Evolutionary conservation across 108 stramenopile genomes (phyloP), one percentile per base, ranked within the genome.

Genomic region (Tribonema minus): DNA sequence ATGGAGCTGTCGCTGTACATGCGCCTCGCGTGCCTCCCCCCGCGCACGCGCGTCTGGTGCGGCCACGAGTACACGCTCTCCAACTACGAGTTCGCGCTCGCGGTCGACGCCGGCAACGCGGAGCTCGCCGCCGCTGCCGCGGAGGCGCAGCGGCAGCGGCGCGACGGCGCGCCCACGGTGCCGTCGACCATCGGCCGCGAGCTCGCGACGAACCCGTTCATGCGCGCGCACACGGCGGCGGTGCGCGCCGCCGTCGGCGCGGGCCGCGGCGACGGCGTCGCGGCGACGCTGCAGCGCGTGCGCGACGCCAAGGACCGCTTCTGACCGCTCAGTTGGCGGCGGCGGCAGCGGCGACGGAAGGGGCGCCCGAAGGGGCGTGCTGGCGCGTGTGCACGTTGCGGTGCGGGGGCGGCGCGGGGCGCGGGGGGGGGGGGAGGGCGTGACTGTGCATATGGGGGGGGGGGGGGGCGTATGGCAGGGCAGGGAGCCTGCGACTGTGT

Each of bases 21-120:
- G 0, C 64, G 67, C 25, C 72, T 80, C 30, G 82, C 72, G 0
- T 59, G 54, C 27, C 82, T 91, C 3, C 89, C 89, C 20, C 71
- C 84, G 27, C 69, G 87, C 60, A 90, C 90, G 3, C 62, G 60
- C 3, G 88, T 91, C 31, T 91, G 83, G 71, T 89, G 88, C 29
- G 90, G 90, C 25, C 91, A 91, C 69, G 81, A 82, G 77, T 91
- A 91, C 87, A 91, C 89, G 0, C 54, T 67, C 32, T 70, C 79
- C 61, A 91, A 91, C 82, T 87, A 86, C 59, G 62, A 46, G 25
- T 91, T 91, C 64, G 89, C 89, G 7, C 59, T 58, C 62, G 73
- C 67, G 61, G 70, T 89, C 15, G 90, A 91, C 37, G 87, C 86
- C 5, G 86, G 86, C 33, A 90, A 89, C 76, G 61, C 67, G 9